Evolutionary conservation across 2,329 filamentous ascomycete species (phyloP), one percentile per base, ranked within the genome.

Genomic region (Cordyceps javanica): DNA sequence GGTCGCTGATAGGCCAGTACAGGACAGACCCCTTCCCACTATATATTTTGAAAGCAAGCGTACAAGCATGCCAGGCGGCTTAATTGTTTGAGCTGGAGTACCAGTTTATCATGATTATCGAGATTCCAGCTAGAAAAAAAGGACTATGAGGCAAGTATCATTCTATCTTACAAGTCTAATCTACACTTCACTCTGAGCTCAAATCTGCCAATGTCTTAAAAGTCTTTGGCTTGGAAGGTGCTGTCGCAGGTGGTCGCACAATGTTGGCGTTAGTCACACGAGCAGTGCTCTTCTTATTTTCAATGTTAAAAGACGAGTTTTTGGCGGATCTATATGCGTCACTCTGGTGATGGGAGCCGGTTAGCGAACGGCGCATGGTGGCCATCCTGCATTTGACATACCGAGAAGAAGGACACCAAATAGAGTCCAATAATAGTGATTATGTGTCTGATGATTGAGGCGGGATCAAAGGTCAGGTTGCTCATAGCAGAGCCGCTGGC

Each of bases 311-410:
- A 16, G 71, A 72, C 21, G 83, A 86, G 46, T 74, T 76, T 69
- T 85, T 79, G 3, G 83, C 84, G 3, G 82, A 75, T 64, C 80
- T 81, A 69, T 85, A 85, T 0, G 82, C 79, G 65, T 87, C 84
- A 56, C 87, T 77, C 78, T 85, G 64, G 55, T 57, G 28, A 25
- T 23, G 54, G 39, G 13, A 34, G 28, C 14, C 38, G 19, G 32
- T 55, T 49, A 54, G 46, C 11, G 10, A 25, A 19, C 23, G 14
- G 23, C 14, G 46, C 53, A 72, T 66, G n/a, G n/a, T 54, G 55
- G 25, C 36, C 28, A 23, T 13, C 23, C 21, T n/a, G 5, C 28
- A n/a, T 5, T 3, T 19, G 16, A 76, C 80, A 58, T 74, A 79
- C 82, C 67, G 82, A 79, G 62, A 87, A 78, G n/a, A 88, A 69